Evolutionary conservation across 495 filamentous ascomycete genomes (phyloP).

Genomic region (Lasiosphaeriaceae sp.): DNA sequence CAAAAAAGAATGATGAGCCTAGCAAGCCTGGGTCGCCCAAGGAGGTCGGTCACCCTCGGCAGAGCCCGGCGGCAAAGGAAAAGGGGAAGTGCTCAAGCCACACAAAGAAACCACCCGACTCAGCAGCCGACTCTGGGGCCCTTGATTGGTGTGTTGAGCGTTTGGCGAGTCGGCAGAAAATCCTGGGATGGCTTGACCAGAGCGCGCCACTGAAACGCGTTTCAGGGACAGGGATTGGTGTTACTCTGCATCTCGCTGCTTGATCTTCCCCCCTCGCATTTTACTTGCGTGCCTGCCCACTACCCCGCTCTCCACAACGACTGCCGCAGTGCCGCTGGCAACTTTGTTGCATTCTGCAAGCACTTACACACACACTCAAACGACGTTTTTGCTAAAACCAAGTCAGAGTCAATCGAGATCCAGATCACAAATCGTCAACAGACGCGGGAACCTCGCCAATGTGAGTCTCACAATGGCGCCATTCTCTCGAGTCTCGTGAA

Average conservation of each 20-base stretch:
- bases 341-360: too few relatives aligned
- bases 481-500: neutral
- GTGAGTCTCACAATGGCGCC: neutral
- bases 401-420: too few relatives aligned
- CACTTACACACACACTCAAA: too few relatives aligned
- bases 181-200: neutral
- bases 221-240: slow-evolving; percentile 2
- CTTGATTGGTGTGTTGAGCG: neutral
- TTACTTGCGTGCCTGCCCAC: slow-evolving; percentile 15
- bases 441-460: neutral
- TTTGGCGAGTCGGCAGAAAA: neutral
- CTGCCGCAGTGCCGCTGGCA: neutral
- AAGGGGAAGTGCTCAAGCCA: neutral
- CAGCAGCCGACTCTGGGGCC: neutral
- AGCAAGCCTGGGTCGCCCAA: too few relatives aligned
- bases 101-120: neutral
- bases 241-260: neutral
- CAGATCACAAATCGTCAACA: neutral
- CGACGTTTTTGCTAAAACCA: too few relatives aligned
- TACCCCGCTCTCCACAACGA: neutral
- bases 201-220: neutral
- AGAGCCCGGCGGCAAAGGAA: too few relatives aligned
- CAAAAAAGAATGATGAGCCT: too few relatives aligned
- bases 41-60: too few relatives aligned
- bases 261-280: slow-evolving; percentile 16